These are phyloP conservation scores for Arabidopsis suecica DNA, from an alignment of 345 rosid genomes.

Conservation along the genomic window DNA sequence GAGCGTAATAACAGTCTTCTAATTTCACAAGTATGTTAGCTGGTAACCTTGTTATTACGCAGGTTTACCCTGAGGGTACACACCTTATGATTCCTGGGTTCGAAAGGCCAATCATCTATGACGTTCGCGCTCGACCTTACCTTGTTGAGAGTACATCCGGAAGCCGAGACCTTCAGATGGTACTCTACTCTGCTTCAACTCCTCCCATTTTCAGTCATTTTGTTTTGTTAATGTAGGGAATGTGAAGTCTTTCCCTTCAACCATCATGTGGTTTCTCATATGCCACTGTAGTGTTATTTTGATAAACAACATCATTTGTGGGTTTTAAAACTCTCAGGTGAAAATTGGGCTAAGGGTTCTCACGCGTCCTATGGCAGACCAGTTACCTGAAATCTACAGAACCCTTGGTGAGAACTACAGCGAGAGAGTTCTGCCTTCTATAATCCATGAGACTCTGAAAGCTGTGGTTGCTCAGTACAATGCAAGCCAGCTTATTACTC, in stretches of 20 bases:
- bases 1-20: background rate
- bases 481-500: slow-evolving; percentile 95
- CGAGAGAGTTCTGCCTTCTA: slow-evolving; percentile 86
- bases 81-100: slow-evolving; percentile 90
- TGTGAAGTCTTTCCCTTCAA: background rate
- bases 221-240: background rate
- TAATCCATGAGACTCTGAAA: slow-evolving; percentile 86
- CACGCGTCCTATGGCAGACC: slow-evolving; percentile 75
- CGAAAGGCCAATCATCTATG: slow-evolving; percentile 85
- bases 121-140: slow-evolving; percentile 88
- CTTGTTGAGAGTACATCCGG: slow-evolving; percentile 91
- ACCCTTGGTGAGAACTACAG: slow-evolving; percentile 79
- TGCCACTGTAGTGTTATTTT: slow-evolving; percentile 9
- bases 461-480: slow-evolving; percentile 93
- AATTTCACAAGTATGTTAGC: background rate
- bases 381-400: slow-evolving; percentile 75
- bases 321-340: slow-evolving; percentile 54
- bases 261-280: background rate
- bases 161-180: slow-evolving; percentile 96
- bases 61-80: slow-evolving; percentile 96
- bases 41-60: slow-evolving; percentile 28
- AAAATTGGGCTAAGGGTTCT: slow-evolving; percentile 94
- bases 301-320: background rate
- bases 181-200: slow-evolving; percentile 41
- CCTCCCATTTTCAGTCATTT: slow-evolving; percentile 7